These are phyloP conservation scores for Crassisporium funariophilum DNA, from an alignment of 768 basidiomycete species.

Conservation along the genomic window DNA sequence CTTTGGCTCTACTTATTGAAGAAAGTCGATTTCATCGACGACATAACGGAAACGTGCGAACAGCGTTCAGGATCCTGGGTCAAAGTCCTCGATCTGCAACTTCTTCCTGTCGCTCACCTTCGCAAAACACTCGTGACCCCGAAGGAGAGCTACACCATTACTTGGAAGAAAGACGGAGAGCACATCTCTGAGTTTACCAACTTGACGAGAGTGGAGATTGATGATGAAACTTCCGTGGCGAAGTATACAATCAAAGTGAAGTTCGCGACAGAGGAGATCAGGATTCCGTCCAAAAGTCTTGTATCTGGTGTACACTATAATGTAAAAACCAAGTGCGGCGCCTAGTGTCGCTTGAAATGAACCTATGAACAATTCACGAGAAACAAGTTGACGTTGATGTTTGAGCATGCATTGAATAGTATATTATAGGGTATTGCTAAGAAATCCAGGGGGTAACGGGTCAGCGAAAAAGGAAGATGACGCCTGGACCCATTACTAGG, in stretches of 20 bases:
- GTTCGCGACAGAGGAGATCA: slow-evolving; percentile 60
- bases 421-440: not conserved
- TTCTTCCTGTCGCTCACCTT: slow-evolving; percentile 66
- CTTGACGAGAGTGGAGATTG: slow-evolving; percentile 47
- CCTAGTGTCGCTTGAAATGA: not conserved
- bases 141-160: slow-evolving; percentile 49
- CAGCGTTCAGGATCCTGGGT: slow-evolving; percentile 12
- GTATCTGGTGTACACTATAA: not conserved
- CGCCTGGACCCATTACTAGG: no score
- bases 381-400: no score
- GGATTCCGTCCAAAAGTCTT: slow-evolving; percentile 22
- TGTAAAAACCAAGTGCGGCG: not conserved
- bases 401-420: no score
- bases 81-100: slow-evolving; percentile 45
- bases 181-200: slow-evolving; percentile 50
- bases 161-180: slow-evolving; percentile 54
- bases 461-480: not conserved
- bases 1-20: slow-evolving; percentile 70
- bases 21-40: slow-evolving; percentile 64
- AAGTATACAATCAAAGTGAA: slow-evolving; percentile 48
- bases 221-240: slow-evolving; percentile 37
- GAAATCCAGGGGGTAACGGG: not conserved
- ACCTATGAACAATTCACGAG: no score
- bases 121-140: slow-evolving; percentile 28
- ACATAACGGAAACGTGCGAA: slow-evolving; percentile 43